Evolutionary conservation across 768 basidiomycete genomes (phyloP).

Genomic region (Hydnum rufescens): DNA sequence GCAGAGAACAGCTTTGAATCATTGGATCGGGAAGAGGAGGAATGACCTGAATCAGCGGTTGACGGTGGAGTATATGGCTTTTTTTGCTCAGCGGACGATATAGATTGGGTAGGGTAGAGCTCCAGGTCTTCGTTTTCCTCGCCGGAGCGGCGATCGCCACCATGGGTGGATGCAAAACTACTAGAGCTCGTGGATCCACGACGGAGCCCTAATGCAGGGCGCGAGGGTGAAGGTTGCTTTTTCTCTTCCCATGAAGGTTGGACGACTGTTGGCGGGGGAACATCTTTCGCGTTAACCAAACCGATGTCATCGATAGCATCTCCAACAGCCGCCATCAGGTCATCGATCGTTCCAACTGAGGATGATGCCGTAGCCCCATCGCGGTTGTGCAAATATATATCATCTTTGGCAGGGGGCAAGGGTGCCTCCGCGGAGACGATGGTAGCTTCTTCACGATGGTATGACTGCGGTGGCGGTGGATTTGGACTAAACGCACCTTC

Average conservation of each 20-base stretch:
- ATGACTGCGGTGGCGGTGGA: neutral
- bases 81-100: too few species aligned
- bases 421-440: slow-evolving; percentile 40
- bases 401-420: slow-evolving; percentile 30
- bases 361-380: slow-evolving; percentile 14
- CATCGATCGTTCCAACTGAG: slow-evolving; percentile 19
- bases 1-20: too few species aligned
- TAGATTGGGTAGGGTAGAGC: too few species aligned
- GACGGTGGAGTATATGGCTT: too few species aligned
- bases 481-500: too few species aligned
- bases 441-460: neutral
- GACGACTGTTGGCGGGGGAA: slow-evolving; percentile 24
- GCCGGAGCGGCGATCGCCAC: too few species aligned
- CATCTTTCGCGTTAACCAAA: slow-evolving; percentile 17
- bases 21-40: too few species aligned
- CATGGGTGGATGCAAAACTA: too few species aligned
- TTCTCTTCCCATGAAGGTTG: slow-evolving; percentile 19
- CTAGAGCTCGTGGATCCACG: too few species aligned
- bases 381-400: slow-evolving; percentile 13
- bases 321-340: slow-evolving; percentile 21
- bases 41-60: too few species aligned
- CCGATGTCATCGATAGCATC: slow-evolving; percentile 24
- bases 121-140: too few species aligned
- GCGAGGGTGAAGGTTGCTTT: slow-evolving; percentile 21
- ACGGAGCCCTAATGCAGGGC: too few species aligned